phyloP scores from a whole-genome alignment of 208 protist species.

The Leishmania tarentolae region DNA sequence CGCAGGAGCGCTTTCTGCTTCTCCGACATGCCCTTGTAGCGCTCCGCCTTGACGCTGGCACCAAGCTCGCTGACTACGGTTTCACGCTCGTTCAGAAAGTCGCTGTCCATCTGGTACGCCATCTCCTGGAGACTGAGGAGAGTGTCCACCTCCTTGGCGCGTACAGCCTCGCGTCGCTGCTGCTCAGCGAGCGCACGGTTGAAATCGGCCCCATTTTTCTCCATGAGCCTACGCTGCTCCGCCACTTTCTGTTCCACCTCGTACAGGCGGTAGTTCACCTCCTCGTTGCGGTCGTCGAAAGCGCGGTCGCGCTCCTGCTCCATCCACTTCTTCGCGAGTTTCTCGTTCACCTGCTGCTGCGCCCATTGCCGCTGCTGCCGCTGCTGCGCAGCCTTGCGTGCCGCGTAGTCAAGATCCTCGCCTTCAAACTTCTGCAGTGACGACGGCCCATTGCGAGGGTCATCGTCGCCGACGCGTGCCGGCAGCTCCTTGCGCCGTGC shows the following conservation, averaged over 20 bases:
- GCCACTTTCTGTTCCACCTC: constrained; percentile 79
- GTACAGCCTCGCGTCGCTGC: constrained; percentile 79
- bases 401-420: constrained; percentile 85
- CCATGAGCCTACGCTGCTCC: constrained; percentile 66
- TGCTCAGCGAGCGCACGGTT: constrained; percentile 89
- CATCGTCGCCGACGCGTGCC: constrained; percentile 85
- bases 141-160: constrained; percentile 79
- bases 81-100: constrained; percentile 92
- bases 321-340: constrained; percentile 93
- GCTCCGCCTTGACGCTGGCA: constrained; percentile 75
- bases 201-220: constrained; percentile 82
- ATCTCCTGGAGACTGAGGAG: constrained; percentile 90
- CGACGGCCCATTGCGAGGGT: constrained; percentile 84
- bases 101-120: constrained; percentile 81
- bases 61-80: constrained; percentile 70
- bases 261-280: constrained; percentile 83
- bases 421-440: constrained; percentile 92
- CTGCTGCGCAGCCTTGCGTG: constrained; percentile 78
- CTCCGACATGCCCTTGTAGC: constrained; percentile 79
- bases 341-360: constrained; percentile 88
- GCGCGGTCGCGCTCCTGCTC: constrained; percentile 82
- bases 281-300: constrained; percentile 88
- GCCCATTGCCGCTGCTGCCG: constrained; percentile 86
- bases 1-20: constrained; percentile 59
- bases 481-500: constrained; percentile 83